Conservation (phyloP, 495 filamentous ascomycete genomes). For the Recurvomyces mirabilis region DNA sequence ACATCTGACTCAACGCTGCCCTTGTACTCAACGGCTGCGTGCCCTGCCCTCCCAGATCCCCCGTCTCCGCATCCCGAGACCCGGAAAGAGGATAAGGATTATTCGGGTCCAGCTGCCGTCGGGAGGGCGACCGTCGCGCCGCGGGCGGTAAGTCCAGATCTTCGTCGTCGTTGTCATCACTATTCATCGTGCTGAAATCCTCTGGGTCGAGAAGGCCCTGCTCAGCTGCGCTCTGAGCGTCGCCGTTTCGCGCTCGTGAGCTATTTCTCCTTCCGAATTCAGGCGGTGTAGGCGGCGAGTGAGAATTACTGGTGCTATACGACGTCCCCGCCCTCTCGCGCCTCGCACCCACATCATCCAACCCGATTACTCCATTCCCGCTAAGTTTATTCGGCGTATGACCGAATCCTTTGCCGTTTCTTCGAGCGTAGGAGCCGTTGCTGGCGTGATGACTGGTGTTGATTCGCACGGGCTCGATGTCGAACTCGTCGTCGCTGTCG, state of each 20-base stretch:
- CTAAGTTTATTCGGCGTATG: slow-evolving; percentile 54
- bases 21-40: slow-evolving; percentile 37
- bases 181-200: slow-evolving; percentile 49
- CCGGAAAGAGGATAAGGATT: slow-evolving; percentile 27
- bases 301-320: slow-evolving; percentile 45
- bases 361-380: slow-evolving; percentile 44
- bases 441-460: too few relatives aligned
- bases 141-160: slow-evolving; percentile 40
- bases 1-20: slow-evolving; percentile 60
- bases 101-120: slow-evolving; percentile 17
- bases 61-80: background rate
- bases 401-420: slow-evolving; percentile 54
- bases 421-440: slow-evolving; percentile 59
- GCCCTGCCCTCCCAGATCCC: slow-evolving; percentile 8
- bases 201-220: slow-evolving; percentile 50
- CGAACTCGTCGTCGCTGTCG: slow-evolving; percentile 95
- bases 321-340: slow-evolving; percentile 27
- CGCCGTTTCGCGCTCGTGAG: slow-evolving; percentile 35
- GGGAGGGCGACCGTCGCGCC: slow-evolving; percentile 26
- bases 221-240: slow-evolving; percentile 42
- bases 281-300: slow-evolving; percentile 30
- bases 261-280: slow-evolving; percentile 37
- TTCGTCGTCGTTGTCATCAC: slow-evolving; percentile 40
- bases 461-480: slow-evolving; percentile 65
- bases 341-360: slow-evolving; percentile 31